Base-by-base conservation (phyloP, 225 moss, liverwort and hornwort genomes). In the Bryoerythrophyllum caledonicum region DNA sequence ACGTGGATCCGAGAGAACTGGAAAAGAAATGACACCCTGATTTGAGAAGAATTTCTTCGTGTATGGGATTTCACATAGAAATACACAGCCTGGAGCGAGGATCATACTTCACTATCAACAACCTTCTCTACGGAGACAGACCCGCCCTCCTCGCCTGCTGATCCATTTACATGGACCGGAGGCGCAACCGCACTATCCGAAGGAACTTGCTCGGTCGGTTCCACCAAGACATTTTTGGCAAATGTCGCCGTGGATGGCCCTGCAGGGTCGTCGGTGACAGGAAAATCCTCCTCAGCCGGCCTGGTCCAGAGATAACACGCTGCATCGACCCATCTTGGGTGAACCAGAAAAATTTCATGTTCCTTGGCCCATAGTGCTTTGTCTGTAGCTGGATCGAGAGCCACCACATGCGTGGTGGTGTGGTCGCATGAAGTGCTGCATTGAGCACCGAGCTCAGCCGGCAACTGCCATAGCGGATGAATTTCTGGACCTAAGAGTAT, bases 291-390 rank as follows among this genome's bases (percentile, higher is more conserved):
- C 77, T 99, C 95, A 58, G 76, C 68, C 41, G 95, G 95, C 52
- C 95, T 84, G 67, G 74, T 80, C 95, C 99, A 99, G 40, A 93
- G 83, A 66, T 90, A 99, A 65, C 89, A 90, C 27, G 99, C 93
- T 70, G 99, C 99, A 74, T 99, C 99, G 24, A 99, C 90, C 95
- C 99, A 99, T 28, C 83, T 83, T 30, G 99, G 95, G 64, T 99
- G 91, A 64, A 95, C 93, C 70, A 99, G 69, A 74, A 83, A 91
- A 61, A 80, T 72, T 17, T 81, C 83, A 24, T 90, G 82, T 62
- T 91, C 79, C 84, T 92, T 90, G 10, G 95, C 99, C 95, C 89
- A 93, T 16, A 86, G 80, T 21, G 95, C 90, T 74, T 93, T 87
- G 56, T 93, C 95, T 41, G 93, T 87, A 57, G 84, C 91, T 8